phyloP scores from a whole-genome alignment of 1,284 basidiomycete genomes.

The Ustilago sp. region DNA sequence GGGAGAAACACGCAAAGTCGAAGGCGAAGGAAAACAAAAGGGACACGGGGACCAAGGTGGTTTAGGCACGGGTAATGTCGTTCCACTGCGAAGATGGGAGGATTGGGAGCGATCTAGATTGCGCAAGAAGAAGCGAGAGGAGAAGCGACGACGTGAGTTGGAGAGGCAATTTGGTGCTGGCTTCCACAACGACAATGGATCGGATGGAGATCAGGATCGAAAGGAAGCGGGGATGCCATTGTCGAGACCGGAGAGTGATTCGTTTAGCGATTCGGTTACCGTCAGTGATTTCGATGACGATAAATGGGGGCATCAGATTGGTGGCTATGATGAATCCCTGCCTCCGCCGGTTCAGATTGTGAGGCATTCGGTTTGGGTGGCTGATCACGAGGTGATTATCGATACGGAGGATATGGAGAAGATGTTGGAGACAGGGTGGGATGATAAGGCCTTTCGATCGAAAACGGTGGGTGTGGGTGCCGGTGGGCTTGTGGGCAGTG shows the following conservation, averaged over 20 bases:
- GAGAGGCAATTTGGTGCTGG: constrained; percentile 74
- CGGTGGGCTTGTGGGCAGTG: background rate
- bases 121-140: constrained; percentile 89
- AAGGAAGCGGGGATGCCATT: constrained; percentile 43
- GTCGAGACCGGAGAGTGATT: constrained; percentile 44
- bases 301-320: constrained; percentile 79
- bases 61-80: constrained; percentile 74
- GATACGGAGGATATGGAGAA: constrained; percentile 62
- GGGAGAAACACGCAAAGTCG: constrained; percentile 98
- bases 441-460: constrained; percentile 47
- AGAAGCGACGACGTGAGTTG: constrained; percentile 74
- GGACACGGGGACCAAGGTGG: constrained; percentile 80
- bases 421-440: constrained; percentile 63
- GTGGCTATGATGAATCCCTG: constrained; percentile 65
- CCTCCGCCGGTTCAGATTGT: constrained; percentile 62
- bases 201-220: constrained; percentile 50
- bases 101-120: constrained; percentile 98
- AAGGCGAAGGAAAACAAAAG: constrained; percentile 73
- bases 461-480: constrained; percentile 8
- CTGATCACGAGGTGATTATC: constrained; percentile 55
- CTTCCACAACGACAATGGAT: constrained; percentile 75
- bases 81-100: constrained; percentile 95
- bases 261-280: constrained; percentile 42
- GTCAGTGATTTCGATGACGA: constrained; percentile 79
- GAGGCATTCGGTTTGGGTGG: constrained; percentile 59